A percentile compares a stretch with the other conserved stretches of the same genome.
Evolutionary conservation across 805 yeast species (phyloP).

Genomic region (Wickerhamomyces chambardii): DNA sequence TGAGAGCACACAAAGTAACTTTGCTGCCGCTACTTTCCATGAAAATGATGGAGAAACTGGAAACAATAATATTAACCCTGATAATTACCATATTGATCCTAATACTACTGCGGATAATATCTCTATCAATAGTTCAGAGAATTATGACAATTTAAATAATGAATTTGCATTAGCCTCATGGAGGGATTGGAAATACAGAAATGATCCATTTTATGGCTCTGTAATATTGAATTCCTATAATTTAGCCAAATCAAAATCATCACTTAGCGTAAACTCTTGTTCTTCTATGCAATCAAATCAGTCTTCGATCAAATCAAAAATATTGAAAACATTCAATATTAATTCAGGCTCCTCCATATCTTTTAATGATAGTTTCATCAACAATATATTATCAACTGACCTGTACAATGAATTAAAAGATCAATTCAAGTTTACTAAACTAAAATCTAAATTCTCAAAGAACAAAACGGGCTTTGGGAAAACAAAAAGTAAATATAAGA

Average conservation of each 20-base stretch:
- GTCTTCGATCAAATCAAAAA: constrained; percentile 5
- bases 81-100: constrained; percentile 4
- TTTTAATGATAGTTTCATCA: too few relatives aligned
- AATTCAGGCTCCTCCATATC: not conserved
- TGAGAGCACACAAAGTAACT: too few relatives aligned
- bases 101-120: constrained; percentile 1
- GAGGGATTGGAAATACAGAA: constrained; percentile 85
- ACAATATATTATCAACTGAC: too few relatives aligned
- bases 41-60: too few relatives aligned
- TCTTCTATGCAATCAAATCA: not conserved
- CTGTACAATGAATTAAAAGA: too few relatives aligned
- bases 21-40: too few relatives aligned
- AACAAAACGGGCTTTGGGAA: too few relatives aligned
- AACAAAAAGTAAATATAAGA: too few relatives aligned
- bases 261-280: constrained; percentile 9
- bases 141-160: constrained; percentile 1
- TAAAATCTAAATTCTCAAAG: too few relatives aligned
- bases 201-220: constrained; percentile 55
- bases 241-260: constrained; percentile 15
- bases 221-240: constrained; percentile 21
- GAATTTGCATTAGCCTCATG: constrained; percentile 61
- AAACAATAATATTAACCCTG: too few relatives aligned
- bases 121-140: not conserved
- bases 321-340: constrained; percentile 1
- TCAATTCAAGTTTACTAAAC: too few relatives aligned